Evolutionary conservation across 352 stramenopile species (phyloP).

Genomic region (Pythium catenulatum): DNA sequence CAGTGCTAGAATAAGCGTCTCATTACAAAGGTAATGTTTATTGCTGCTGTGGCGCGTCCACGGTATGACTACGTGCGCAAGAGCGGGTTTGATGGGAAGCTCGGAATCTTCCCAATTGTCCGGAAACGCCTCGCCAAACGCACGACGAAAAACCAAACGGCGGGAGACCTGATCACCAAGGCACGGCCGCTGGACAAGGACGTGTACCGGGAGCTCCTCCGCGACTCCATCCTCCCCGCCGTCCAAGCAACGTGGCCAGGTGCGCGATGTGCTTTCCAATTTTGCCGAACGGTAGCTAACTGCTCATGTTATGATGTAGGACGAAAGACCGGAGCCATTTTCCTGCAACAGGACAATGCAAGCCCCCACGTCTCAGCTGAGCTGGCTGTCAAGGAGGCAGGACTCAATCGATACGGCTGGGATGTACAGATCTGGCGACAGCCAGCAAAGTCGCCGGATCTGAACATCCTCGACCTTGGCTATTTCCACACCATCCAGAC

Average conservation of each 20-base stretch:
- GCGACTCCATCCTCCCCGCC: background rate
- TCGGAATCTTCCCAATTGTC: conserved; percentile 6
- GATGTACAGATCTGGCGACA: background rate
- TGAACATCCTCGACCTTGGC: conserved; percentile 52
- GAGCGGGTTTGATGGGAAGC: conserved; percentile 14
- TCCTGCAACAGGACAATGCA: conserved; percentile 45
- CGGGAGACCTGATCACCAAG: background rate
- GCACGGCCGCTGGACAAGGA: too few relatives aligned
- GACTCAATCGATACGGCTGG: background rate
- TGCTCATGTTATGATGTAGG: too few relatives aligned
- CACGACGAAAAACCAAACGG: background rate
- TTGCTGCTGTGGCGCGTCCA: conserved; percentile 24
- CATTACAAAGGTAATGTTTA: conserved; percentile 64
- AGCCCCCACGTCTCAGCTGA: conserved; percentile 32
- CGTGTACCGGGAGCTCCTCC: background rate
- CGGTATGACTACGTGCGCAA: too few relatives aligned
- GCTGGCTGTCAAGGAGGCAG: background rate
- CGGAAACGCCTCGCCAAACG: background rate
- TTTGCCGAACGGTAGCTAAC: too few relatives aligned
- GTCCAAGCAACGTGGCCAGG: conserved; percentile 41
- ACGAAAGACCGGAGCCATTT: background rate
- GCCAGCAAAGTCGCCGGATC: conserved; percentile 34
- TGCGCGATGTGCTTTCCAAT: too few relatives aligned
- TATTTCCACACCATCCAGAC: conserved; percentile 53
- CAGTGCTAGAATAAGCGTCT: conserved; percentile 40